phyloP scores from a whole-genome alignment of 2,329 filamentous ascomycete genomes.

The Botrytis sinoallii region DNA sequence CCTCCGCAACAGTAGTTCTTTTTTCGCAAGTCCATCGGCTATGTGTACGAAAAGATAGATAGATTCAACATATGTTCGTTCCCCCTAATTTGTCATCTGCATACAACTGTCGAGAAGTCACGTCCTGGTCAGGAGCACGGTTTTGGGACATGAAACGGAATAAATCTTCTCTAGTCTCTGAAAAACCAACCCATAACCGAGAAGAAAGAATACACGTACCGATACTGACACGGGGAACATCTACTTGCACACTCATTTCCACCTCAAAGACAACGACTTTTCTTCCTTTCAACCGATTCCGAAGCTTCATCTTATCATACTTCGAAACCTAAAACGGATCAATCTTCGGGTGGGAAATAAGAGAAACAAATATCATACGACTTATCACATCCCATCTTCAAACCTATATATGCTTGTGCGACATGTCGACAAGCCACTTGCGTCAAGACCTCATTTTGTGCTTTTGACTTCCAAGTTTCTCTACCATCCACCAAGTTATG shows the following conservation, averaged over 20 bases:
- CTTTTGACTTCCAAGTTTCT: neutral
- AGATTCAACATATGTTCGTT: neutral
- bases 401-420: slow-evolving; percentile 6
- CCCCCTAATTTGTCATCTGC: neutral
- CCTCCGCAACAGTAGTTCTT: neutral
- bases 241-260: neutral
- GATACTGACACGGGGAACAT: neutral
- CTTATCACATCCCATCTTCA: slow-evolving; percentile 7
- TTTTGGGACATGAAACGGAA: neutral
- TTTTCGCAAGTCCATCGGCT: neutral
- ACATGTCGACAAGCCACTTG: slow-evolving; percentile 2
- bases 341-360: neutral
- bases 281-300: neutral
- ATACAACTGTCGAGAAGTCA: neutral
- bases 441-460: neutral
- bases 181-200: neutral
- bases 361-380: slow-evolving; percentile 8
- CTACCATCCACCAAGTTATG: neutral
- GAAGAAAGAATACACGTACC: neutral
- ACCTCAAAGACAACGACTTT: neutral
- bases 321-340: neutral
- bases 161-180: neutral
- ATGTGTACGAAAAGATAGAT: neutral
- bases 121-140: neutral
- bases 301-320: neutral